Evolutionary conservation across 192 early-diverging fungal species (phyloP).

Genomic region (Podila clonocystis): DNA sequence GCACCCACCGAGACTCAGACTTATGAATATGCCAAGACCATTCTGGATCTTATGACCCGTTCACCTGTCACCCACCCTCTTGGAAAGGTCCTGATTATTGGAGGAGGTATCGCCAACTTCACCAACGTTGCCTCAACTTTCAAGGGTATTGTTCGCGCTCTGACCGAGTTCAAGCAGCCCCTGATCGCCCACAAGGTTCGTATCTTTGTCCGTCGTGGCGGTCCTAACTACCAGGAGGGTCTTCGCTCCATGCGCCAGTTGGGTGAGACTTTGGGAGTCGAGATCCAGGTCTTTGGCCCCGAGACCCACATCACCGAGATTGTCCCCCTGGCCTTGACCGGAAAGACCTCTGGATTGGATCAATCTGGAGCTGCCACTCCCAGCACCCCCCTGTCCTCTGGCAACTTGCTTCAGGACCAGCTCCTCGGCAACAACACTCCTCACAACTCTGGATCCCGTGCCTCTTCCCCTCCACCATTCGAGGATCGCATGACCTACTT

Average conservation of each 20-base stretch:
- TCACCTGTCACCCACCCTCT: constrained; percentile 76
- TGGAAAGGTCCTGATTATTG: constrained; percentile 98
- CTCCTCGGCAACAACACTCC: no score
- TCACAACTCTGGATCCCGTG: constrained; percentile 35
- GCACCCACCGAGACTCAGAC: constrained; percentile 99
- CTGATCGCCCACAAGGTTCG: constrained; percentile 90
- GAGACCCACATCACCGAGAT: constrained; percentile 99
- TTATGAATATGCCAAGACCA: constrained; percentile 99
- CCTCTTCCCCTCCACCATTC: constrained; percentile 54
- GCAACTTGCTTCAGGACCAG: no score
- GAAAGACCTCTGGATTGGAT: constrained; percentile 38
- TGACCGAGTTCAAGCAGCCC: constrained; percentile 91
- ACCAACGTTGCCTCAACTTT: constrained; percentile 99
- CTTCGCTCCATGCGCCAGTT: constrained; percentile 93
- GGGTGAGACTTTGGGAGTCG: constrained; percentile 92
- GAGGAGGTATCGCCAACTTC: constrained; percentile 99
- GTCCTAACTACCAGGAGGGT: constrained; percentile 99
- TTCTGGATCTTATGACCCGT: constrained; percentile 98
- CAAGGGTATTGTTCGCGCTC: constrained; percentile 98
- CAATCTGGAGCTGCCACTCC: no score
- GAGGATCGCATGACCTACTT: constrained; percentile 64
- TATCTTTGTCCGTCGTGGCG: constrained; percentile 97
- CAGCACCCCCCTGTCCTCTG: no score
- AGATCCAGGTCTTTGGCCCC: constrained; percentile 95
- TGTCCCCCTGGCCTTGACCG: constrained; percentile 90